Evolutionary conservation across 106 monocot species (phyloP), one percentile per base, ranked within the genome.

Genomic region (Dendrobium officinale): DNA sequence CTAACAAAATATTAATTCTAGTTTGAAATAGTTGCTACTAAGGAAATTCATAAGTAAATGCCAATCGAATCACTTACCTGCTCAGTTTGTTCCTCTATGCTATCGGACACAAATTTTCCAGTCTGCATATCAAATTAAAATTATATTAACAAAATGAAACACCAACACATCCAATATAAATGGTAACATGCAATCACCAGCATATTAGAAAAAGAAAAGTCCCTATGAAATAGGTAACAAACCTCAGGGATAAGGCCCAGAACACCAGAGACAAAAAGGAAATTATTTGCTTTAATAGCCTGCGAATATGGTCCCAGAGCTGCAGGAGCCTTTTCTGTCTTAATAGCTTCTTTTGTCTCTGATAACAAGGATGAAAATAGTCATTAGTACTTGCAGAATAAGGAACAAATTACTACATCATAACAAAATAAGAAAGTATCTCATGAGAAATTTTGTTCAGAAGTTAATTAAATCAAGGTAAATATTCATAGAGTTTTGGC

Each of bases 301-400:
- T 97, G 97, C 42, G 94, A 94, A 81, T 97, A 97, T 44, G 97
- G 94, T 47, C 97, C 97, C 64, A 97, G 79, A 80, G 97, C 97
- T 33, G 97, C 94, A 79, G 97, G 97, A 74, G 97, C 97, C 81
- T 91, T 94, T 73, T 94, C 89, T 19, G 94, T 92, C 68, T 84
- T 83, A 80, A 97, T 85, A 49, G 89, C 92, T 77, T 92, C 97
- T 77, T 93, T 96, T 59, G 67, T 89, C 83, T 81, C 93, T 96
- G 77, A 79, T 3, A 58, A 9, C 4, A 83, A 85, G 19, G 3
- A 42, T 48, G 18, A 5, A 42, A 64, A 22, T 55, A 42, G 31
- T 3, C 48, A 15, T 10, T 26, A 76, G 27, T 42, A 76, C 7
- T 4, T 49, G 6, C 42, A 43, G 5, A 76, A 43, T 22, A 76